Percentiles rank a stretch among this genome's conserved stretches.
These are phyloP conservation scores for Dalbergia oliveri DNA, from an alignment of 306 rosid genomes.

Conservation along the genomic window DNA sequence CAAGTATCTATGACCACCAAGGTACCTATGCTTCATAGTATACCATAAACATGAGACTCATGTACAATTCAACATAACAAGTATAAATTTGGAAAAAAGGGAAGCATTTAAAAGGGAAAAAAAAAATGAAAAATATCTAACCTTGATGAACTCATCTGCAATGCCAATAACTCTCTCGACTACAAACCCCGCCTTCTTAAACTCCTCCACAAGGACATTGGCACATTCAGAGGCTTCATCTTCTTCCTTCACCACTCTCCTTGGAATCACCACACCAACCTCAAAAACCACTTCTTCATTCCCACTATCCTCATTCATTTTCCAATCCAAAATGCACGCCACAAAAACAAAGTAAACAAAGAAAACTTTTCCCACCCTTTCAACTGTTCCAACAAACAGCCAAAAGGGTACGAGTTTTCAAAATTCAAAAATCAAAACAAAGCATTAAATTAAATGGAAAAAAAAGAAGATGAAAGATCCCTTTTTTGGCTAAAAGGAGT, in stretches of 20 bases:
- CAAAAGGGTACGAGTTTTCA: slow-evolving; percentile 1
- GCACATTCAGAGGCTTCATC: slow-evolving; percentile 61
- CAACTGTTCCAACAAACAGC: slow-evolving; percentile 7
- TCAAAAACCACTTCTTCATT: slow-evolving; percentile 73
- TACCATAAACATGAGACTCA: neutral
- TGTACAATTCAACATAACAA: slow-evolving; percentile 1
- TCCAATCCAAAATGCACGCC: slow-evolving; percentile 36
- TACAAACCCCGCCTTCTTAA: slow-evolving; percentile 66
- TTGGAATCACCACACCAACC: slow-evolving; percentile 86
- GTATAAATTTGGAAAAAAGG: slow-evolving; percentile 1
- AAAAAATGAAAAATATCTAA: slow-evolving; percentile 33
- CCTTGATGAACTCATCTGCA: slow-evolving; percentile 93
- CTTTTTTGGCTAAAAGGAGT: slow-evolving; percentile 36
- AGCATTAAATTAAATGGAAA: neutral
- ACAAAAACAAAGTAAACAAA: neutral
- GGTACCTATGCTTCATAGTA: no score
- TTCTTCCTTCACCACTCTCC: slow-evolving; percentile 52
- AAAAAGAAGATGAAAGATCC: slow-evolving; percentile 18
- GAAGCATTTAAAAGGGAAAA: slow-evolving; percentile 23
- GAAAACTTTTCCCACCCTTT: neutral
- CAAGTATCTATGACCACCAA: no score
- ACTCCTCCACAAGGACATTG: slow-evolving; percentile 65
- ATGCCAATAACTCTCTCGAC: slow-evolving; percentile 86
- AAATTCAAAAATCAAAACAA: slow-evolving; percentile 3
- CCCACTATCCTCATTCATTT: slow-evolving; percentile 56